Conservation (phyloP, 768 basidiomycete species). For the Macrocybe gigantea region DNA sequence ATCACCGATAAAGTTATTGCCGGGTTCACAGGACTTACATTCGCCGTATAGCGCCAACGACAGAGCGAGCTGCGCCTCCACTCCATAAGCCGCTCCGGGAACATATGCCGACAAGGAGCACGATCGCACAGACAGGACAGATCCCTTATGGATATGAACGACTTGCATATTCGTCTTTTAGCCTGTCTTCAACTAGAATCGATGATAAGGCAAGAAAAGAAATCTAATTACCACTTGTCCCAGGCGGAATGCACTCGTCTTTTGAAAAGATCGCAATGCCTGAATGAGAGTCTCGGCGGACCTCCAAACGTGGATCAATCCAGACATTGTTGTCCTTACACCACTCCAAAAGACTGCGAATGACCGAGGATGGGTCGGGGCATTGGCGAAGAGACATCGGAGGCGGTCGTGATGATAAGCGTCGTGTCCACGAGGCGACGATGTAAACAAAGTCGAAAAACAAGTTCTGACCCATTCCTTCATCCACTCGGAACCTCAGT, state of each 20-base stretch:
- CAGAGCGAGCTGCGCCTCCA: slow-evolving; percentile 53
- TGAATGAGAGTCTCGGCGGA: slow-evolving; percentile 20
- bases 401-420: neutral
- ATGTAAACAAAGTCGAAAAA: slow-evolving; percentile 1
- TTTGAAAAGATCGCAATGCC: slow-evolving; percentile 32
- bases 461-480: neutral
- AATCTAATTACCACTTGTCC: slow-evolving; percentile 26
- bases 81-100: slow-evolving; percentile 42
- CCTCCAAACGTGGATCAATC: slow-evolving; percentile 39
- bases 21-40: slow-evolving; percentile 35
- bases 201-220: slow-evolving; percentile 7
- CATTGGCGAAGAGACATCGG: neutral
- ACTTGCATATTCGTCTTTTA: slow-evolving; percentile 32
- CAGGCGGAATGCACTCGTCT: slow-evolving; percentile 22
- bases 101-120: slow-evolving; percentile 44
- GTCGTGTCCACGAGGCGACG: neutral
- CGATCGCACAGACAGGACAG: slow-evolving; percentile 56
- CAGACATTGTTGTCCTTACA: slow-evolving; percentile 37
- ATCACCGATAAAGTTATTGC: slow-evolving; percentile 1
- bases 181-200: neutral
- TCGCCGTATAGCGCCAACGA: slow-evolving; percentile 62
- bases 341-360: slow-evolving; percentile 38
- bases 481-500: neutral
- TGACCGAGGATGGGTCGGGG: slow-evolving; percentile 5
- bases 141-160: slow-evolving; percentile 56